phyloP scores from a whole-genome alignment of 2,329 filamentous ascomycete genomes.

The Penicillium sclerotigenum region DNA sequence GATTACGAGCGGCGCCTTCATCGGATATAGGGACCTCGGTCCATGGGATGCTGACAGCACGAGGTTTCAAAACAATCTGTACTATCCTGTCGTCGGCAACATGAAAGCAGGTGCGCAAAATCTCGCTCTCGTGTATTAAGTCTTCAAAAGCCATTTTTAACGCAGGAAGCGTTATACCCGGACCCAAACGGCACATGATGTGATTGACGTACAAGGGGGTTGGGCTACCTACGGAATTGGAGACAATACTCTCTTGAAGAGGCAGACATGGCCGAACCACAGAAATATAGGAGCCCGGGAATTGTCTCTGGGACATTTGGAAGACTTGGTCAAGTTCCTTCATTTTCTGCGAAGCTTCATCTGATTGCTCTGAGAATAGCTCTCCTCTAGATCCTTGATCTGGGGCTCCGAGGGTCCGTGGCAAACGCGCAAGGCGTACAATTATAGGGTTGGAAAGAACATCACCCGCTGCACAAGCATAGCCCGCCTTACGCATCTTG shows the following conservation, averaged over 20 bases:
- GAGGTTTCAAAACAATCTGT: slow-evolving; percentile 5
- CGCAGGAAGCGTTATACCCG: not conserved
- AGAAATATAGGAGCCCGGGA: not conserved
- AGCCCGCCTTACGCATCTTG: not conserved
- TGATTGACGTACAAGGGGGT: slow-evolving; percentile 6
- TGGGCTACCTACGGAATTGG: not conserved
- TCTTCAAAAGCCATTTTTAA: slow-evolving; percentile 1
- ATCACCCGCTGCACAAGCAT: not conserved
- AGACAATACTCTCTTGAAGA: slow-evolving; percentile 5
- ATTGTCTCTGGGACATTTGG: not conserved
- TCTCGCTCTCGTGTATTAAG: not conserved
- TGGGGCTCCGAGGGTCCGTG: too few relatives aligned
- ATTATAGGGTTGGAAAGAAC: slow-evolving; percentile 1
- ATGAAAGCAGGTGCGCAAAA: slow-evolving; percentile 3
- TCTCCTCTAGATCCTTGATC: not conserved
- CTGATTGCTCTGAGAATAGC: not conserved
- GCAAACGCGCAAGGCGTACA: not conserved
- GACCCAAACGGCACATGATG: slow-evolving; percentile 4
- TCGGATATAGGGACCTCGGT: not conserved
- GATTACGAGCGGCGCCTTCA: not conserved
- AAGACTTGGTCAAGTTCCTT: not conserved
- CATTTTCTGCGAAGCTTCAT: not conserved
- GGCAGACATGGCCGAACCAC: slow-evolving; percentile 1
- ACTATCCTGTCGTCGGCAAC: not conserved
- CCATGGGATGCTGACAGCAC: not conserved